Base-by-base conservation (phyloP, 2,329 filamentous ascomycete species). In the Paraconiothyrium brasiliense region DNA sequence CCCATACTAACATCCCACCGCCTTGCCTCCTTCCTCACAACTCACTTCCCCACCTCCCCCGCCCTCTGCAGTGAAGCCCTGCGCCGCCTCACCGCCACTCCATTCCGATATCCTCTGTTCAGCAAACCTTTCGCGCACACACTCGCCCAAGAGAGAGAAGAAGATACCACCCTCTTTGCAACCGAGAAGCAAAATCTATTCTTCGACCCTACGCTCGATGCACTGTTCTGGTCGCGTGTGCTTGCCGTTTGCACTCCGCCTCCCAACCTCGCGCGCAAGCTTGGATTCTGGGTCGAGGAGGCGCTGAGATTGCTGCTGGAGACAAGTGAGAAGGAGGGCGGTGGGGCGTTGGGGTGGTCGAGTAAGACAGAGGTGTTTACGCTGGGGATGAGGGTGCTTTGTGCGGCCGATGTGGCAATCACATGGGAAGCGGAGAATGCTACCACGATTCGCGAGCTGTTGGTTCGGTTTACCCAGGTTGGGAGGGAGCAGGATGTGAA, bases 131-230 rank as follows among this genome's bases (percentile, higher is more conserved):
- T 77, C 52, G 16, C 37, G 4, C 5, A 52, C 0, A 51, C 56
- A 0, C 69, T 85, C 3, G 62, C 68, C 0, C 71, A 76, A 4
- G 74, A 77, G 11, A 69, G 75, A 4, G 76, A 77, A 44, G 78
- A 82, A 68, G 86, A 92, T 72, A 86, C 89, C 64, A 84, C 89
- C 3, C 85, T 99, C 0, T 99, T 99, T 75, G 90, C 87, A 0
- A 85, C 93, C 59, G 95, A 99, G 79, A 94, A 96, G 76, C 93
- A 97, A 75, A 99, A 99, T 74, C 84, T 97, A n/a, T 98, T 92
- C 76, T 83, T 94, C 54, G 94, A 98, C 75, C 89, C 93, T 68
- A 87, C 92, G 6, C 84, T 89, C 51, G 94, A 97, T 76, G 84
- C 89, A 3, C 80, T 84, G 20, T 76, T 88, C n/a, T 97, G 93